Evolutionary conservation across 306 rosid genomes (phyloP).

Genomic region (Cicer cuneatum): DNA sequence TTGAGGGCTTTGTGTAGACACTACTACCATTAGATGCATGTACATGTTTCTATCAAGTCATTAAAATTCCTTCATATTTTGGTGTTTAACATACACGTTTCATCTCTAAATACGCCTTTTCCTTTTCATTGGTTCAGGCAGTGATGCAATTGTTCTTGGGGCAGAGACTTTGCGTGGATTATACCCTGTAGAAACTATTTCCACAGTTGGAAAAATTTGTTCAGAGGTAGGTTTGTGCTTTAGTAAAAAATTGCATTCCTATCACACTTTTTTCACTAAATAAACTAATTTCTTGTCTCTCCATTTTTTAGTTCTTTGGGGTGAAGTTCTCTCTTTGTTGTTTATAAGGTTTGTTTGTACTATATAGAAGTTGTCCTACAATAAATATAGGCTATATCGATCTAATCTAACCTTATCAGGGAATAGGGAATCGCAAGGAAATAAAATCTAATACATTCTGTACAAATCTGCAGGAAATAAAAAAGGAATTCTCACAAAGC

Average conservation of each 20-base stretch:
- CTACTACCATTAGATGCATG: too few relatives aligned
- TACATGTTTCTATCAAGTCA: too few relatives aligned
- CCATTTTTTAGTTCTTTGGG: not conserved
- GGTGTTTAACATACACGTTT: conserved; percentile 18
- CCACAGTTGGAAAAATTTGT: conserved; percentile 87
- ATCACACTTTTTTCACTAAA: not conserved
- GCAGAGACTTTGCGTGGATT: conserved; percentile 93
- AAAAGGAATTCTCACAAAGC: too few relatives aligned
- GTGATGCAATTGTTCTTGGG: conserved; percentile 95
- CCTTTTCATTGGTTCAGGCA: conserved; percentile 59
- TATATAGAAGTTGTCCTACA: not conserved
- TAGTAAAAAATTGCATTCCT: conserved; percentile 23
- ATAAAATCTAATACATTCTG: too few relatives aligned
- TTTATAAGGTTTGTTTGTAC: not conserved
- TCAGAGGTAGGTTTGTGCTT: conserved; percentile 66
- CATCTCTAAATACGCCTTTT: conserved; percentile 12
- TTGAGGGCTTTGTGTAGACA: too few relatives aligned
- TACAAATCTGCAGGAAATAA: too few relatives aligned
- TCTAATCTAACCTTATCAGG: too few relatives aligned
- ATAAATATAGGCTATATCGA: too few relatives aligned
- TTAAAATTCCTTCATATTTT: conserved; percentile 30
- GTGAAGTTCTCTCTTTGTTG: not conserved
- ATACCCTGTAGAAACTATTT: conserved; percentile 92
- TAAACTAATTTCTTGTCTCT: not conserved
- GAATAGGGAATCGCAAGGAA: too few relatives aligned